Evolutionary conservation across 768 basidiomycete genomes (phyloP).

Genomic region (Lactifluus pinguis): DNA sequence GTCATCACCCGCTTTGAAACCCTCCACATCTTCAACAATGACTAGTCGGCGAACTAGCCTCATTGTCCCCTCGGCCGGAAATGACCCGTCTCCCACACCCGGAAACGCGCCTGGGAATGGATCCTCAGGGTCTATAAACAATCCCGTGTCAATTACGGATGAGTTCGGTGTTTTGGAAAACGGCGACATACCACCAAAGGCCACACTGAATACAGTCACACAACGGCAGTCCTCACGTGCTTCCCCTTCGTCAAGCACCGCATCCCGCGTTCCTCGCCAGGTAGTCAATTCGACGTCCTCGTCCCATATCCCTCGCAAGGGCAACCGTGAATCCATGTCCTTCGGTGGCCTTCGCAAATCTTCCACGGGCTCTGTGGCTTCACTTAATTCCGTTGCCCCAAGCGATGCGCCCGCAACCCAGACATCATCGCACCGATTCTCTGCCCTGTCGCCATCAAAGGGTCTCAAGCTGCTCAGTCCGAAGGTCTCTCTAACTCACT

Average conservation of each 20-base stretch:
- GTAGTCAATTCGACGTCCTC: constrained; percentile 39
- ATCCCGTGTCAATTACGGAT: constrained; percentile 30
- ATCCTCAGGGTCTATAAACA: constrained; percentile 15
- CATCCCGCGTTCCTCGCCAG: constrained; percentile 61
- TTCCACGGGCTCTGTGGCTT: constrained; percentile 73
- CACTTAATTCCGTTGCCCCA: constrained; percentile 45
- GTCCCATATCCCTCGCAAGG: constrained; percentile 48
- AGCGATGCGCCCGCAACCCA: constrained; percentile 23
- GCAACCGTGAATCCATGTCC: constrained; percentile 71
- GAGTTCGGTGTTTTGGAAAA: constrained; percentile 80
- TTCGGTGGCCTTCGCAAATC: constrained; percentile 73
- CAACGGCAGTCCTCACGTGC: constrained; percentile 51
- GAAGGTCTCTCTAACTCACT: constrained; percentile 55
- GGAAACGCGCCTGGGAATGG: constrained; percentile 28
- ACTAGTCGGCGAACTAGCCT: constrained; percentile 60
- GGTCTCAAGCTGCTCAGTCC: constrained; percentile 73
- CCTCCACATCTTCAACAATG: constrained; percentile 34
- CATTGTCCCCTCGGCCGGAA: constrained; percentile 43
- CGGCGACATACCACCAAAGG: constrained; percentile 39
- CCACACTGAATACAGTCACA: constrained; percentile 34
- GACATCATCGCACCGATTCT: constrained; percentile 54
- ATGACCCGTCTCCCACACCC: constrained; percentile 54
- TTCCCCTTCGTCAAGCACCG: constrained; percentile 50
- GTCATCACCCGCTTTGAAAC: constrained; percentile 61
- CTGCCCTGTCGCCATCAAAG: constrained; percentile 78